Percentiles rank a stretch among this genome's conserved stretches.
Conservation (phyloP, 2,329 filamentous ascomycete species). For the Xylaria sp. region DNA sequence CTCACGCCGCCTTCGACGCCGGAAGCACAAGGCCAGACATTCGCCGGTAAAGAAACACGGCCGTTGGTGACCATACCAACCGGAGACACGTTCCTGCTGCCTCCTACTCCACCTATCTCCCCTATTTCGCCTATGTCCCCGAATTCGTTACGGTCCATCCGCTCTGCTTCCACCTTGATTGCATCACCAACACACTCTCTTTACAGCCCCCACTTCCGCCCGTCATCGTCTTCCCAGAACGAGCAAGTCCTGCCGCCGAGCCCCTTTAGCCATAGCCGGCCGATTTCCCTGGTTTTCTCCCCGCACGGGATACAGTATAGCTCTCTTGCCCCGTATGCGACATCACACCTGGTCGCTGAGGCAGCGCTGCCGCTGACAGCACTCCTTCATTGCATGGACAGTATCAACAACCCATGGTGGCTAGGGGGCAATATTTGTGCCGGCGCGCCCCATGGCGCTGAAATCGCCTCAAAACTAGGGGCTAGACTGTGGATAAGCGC, state of each 20-base stretch:
- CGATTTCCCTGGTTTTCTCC: constrained; percentile 72
- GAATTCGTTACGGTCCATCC: constrained; percentile 48
- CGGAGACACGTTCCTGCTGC: constrained; percentile 44
- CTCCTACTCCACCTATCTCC: constrained; percentile 53
- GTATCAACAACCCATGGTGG: constrained; percentile 69
- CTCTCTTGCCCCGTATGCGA: constrained; percentile 65
- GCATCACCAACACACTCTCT: constrained; percentile 41
- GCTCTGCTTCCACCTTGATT: constrained; percentile 52
- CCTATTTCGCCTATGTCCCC: constrained; percentile 51
- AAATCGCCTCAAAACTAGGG: constrained; percentile 64
- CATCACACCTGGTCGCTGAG: constrained; percentile 65
- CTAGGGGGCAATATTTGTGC: constrained; percentile 68
- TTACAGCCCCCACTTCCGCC: constrained; percentile 36
- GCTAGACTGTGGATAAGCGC: constrained; percentile 70
- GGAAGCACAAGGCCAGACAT: constrained; percentile 35
- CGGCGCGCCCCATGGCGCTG: constrained; percentile 66
- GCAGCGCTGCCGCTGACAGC: constrained; percentile 71
- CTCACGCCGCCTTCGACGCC: constrained; percentile 51
- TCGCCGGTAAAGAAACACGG: constrained; percentile 19
- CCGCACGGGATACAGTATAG: constrained; percentile 70
- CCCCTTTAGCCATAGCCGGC: constrained; percentile 46
- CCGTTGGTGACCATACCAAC: constrained; percentile 31
- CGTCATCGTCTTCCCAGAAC: constrained; percentile 36
- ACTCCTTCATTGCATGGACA: constrained; percentile 73
- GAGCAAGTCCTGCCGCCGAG: constrained; percentile 27